Conservation (phyloP, 768 basidiomycete genomes). For the Amyloporia xantha region DNA sequence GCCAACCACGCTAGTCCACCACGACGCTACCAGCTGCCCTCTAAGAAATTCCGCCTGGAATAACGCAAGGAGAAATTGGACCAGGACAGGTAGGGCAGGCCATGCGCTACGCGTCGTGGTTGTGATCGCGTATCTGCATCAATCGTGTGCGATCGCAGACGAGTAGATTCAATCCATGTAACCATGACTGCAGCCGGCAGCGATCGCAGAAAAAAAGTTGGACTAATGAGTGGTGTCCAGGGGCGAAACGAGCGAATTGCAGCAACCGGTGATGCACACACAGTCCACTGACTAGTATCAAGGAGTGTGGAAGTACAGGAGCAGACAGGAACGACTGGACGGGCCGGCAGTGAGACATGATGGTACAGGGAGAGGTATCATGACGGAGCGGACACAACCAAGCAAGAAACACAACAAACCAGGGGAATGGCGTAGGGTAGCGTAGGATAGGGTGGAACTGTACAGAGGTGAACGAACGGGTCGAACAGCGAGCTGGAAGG, state of each 20-base stretch:
- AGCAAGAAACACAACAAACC: background rate
- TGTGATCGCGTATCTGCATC: too few relatives aligned
- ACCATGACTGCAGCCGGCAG: too few relatives aligned
- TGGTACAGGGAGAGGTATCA: constrained; percentile 1
- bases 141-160: too few relatives aligned
- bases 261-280: background rate
- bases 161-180: too few relatives aligned
- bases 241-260: background rate
- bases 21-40: too few relatives aligned
- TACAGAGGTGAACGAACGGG: background rate
- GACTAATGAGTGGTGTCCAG: background rate
- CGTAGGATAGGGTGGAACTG: background rate
- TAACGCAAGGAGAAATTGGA: too few relatives aligned
- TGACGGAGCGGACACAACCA: background rate
- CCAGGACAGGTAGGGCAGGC: too few relatives aligned
- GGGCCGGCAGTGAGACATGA: constrained; percentile 1
- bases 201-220: too few relatives aligned
- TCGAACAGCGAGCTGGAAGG: background rate
- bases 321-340: background rate
- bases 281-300: constrained; percentile 1
- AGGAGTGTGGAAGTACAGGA: constrained; percentile 1
- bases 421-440: background rate
- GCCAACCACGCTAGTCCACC: too few relatives aligned
- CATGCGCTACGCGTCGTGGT: too few relatives aligned
- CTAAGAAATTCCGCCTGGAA: too few relatives aligned